Evolutionary conservation across 2,329 filamentous ascomycete species (phyloP).

Genomic region (Penicillium sp.): DNA sequence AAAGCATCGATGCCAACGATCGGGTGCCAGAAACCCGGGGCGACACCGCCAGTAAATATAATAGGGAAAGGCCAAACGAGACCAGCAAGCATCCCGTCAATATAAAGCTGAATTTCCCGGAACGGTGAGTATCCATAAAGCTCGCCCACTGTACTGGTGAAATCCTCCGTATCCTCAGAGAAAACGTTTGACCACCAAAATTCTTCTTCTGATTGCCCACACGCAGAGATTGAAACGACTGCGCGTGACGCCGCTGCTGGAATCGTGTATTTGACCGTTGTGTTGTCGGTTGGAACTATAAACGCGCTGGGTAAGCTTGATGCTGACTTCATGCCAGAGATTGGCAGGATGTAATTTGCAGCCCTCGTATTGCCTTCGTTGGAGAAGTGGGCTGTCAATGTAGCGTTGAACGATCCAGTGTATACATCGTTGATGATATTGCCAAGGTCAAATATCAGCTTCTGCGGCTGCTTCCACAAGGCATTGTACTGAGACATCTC

Average conservation of each 20-base stretch:
- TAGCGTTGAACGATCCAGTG: conserved; percentile 71
- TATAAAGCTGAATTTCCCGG: conserved; percentile 72
- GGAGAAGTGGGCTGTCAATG: conserved; percentile 71
- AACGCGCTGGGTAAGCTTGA: conserved; percentile 63
- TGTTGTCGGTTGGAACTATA: conserved; percentile 61
- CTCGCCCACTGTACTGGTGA: conserved; percentile 55
- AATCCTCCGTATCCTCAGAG: conserved; percentile 59
- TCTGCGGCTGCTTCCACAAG: conserved; percentile 68
- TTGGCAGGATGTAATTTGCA: conserved; percentile 67
- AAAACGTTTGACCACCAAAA: conserved; percentile 84
- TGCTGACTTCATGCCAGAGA: conserved; percentile 38
- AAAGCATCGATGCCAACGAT: conserved; percentile 77
- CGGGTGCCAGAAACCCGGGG: conserved; percentile 73
- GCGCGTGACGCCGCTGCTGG: conserved; percentile 67
- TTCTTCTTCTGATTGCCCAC: conserved; percentile 73
- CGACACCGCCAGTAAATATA: conserved; percentile 78
- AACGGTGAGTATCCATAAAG: conserved; percentile 70
- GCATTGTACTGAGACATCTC: conserved; percentile 71
- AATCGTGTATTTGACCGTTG: conserved; percentile 59
- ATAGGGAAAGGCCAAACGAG: conserved; percentile 79
- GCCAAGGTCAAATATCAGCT: conserved; percentile 74
- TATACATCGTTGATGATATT: conserved; percentile 70
- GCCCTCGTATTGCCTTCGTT: conserved; percentile 40
- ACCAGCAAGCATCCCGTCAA: conserved; percentile 71
- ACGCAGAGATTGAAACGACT: conserved; percentile 72